phyloP scores from a whole-genome alignment of 371 early-diverging fungal genomes.

The Mortierella polycephala region DNA sequence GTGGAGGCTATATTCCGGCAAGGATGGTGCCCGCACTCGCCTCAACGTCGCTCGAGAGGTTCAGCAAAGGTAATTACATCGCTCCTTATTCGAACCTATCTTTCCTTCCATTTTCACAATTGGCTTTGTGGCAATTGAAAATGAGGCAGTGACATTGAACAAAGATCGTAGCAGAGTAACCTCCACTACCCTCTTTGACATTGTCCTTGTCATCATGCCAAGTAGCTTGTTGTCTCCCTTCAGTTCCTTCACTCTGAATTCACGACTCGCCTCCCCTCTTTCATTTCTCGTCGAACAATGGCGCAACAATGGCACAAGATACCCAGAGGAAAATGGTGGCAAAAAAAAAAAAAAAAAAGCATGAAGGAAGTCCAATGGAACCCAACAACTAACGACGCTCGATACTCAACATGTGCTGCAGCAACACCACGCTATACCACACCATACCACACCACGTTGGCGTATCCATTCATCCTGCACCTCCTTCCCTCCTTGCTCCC shows the following conservation, averaged over 20 bases:
- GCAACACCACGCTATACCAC: too few species aligned
- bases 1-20: constrained; percentile 15
- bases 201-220: too few species aligned
- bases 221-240: too few species aligned
- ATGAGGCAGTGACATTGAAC: too few species aligned
- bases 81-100: constrained; percentile 1
- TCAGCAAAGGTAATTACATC: constrained; percentile 28
- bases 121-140: too few species aligned
- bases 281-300: not conserved
- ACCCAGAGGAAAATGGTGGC: constrained; percentile 8
- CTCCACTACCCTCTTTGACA: too few species aligned
- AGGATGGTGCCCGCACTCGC: constrained; percentile 5
- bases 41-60: constrained; percentile 11
- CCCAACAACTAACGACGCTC: too few species aligned
- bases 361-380: too few species aligned
- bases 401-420: too few species aligned
- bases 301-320: not conserved
- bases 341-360: not conserved
- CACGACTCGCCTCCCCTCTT: not conserved
- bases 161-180: too few species aligned
- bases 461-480: not conserved
- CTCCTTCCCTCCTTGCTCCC: not conserved
- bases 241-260: too few species aligned
- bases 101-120: constrained; percentile 5
- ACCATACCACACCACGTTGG: too few species aligned